Base-by-base conservation (phyloP, 768 basidiomycete species). In the Suillus bovinus region DNA sequence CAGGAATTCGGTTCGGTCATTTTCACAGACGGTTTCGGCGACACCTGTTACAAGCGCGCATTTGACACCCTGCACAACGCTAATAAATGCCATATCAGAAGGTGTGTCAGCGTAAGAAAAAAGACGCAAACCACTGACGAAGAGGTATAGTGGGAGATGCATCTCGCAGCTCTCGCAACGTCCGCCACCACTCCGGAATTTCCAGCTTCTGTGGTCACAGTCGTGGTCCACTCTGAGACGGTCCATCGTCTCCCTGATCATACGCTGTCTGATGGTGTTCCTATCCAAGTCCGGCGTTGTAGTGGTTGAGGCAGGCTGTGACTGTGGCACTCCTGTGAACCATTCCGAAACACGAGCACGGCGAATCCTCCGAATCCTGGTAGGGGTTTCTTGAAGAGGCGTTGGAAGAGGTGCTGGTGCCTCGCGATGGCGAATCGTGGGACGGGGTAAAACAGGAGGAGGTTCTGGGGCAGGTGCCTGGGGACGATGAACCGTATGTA, bases 221-320 rank as follows among this genome's bases (percentile, higher is more conserved):
- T 85, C 79, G 67, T 89, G 89, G 62, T 84, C 80, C 6, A 75
- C 71, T 10, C 84, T 72, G 44, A 89, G 73, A 5, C 75, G 62
- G 1, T 77, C 78, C 55, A 74, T 75, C 66, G 69, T 74, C 46
- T 72, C 66, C 14, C 44, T 66, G 3, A 81, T 71, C 54, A 72
- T 65, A 36, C 62, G 62, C 29, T 66, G 64, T 34, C 70, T 66
- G 55, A 10, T 46, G 16, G 50, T 20, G 16, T 53, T 60, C 34
- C 24, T 3, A 41, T 66, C 55, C 16, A 4, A 49, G 10, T 3
- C 36, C 3, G 16, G 5, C 2, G 20, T 11, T 36, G 49, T 27
- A 27, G 6, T 10, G 13, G 5, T 5, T 16, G 61, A 42, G 36
- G 44, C 7, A 29, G 16, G 58, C 42, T 62, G 27, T 63, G 62